Evolutionary conservation across 1,284 basidiomycete species (phyloP).

Genomic region (Amylostereum chailletii): DNA sequence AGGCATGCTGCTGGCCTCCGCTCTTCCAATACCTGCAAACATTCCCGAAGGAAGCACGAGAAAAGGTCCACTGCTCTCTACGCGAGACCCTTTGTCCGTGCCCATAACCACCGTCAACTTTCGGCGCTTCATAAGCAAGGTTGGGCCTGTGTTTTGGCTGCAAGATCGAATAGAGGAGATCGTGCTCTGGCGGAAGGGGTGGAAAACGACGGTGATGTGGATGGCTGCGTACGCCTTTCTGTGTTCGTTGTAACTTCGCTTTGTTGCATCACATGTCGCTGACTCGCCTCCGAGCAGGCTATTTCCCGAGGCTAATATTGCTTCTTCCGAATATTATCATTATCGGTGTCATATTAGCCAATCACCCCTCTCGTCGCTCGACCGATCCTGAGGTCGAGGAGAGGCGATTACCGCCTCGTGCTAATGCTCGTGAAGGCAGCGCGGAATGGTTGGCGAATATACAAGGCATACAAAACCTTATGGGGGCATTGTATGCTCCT

Average conservation of each 20-base stretch:
- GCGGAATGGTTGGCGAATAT: slow-evolving; percentile 72
- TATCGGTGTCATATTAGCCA: slow-evolving; percentile 47
- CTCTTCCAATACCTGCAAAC: slow-evolving; percentile 23
- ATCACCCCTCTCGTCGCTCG: slow-evolving; percentile 33
- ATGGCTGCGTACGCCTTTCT: slow-evolving; percentile 61
- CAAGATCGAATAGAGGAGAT: slow-evolving; percentile 72
- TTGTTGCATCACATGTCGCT: background rate
- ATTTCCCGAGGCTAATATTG: slow-evolving; percentile 55
- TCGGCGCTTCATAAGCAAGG: slow-evolving; percentile 56
- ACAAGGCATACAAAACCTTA: slow-evolving; percentile 74
- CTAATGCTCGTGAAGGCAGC: slow-evolving; percentile 40
- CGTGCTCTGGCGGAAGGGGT: slow-evolving; percentile 62
- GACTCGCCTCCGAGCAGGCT: slow-evolving; percentile 32
- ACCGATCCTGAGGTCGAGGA: slow-evolving; percentile 17
- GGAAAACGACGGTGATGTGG: slow-evolving; percentile 58
- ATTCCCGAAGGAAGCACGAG: slow-evolving; percentile 16
- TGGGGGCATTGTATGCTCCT: slow-evolving; percentile 56
- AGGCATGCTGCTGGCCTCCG: slow-evolving; percentile 23
- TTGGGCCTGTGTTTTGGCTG: slow-evolving; percentile 69
- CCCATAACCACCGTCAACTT: slow-evolving; percentile 68
- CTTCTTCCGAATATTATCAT: slow-evolving; percentile 53
- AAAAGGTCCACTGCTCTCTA: slow-evolving; percentile 30
- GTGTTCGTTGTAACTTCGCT: slow-evolving; percentile 36
- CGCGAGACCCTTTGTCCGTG: slow-evolving; percentile 58
- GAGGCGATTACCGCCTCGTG: slow-evolving; percentile 23